Base-by-base conservation (phyloP, 2,329 filamentous ascomycete species). In the Colletotrichum neosansevieriae region DNA sequence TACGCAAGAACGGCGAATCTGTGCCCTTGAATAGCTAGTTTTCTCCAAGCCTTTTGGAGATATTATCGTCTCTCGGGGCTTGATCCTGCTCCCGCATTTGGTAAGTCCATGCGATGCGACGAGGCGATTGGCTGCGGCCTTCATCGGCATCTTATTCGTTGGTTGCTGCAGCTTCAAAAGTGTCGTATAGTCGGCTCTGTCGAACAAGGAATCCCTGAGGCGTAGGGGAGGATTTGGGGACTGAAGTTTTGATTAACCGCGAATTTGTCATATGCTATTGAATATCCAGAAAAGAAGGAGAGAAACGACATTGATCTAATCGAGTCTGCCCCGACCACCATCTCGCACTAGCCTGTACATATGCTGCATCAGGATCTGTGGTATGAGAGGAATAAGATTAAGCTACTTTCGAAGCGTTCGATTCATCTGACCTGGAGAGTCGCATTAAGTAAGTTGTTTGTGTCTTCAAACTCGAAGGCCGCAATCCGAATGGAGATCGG, bases 101-200 rank as follows among this genome's bases (percentile, higher is more conserved):
- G 66, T 19, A 68, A 32, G 61, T 68, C 66, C 54, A 68, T 66
- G 66, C 66, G 66, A 40, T 59, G 17, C 13, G 21, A 24, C 13
- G 3, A 15, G 29, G 17, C 19, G 15, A 68, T 51, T 68, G 61
- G 61, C 36, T 50, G 34, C 47, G 60, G 40, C 54, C 54, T 36
- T 5, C 11, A 15, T 60, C 66, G 42, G 54, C 21, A 34, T 32
- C 7, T 21, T 38, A 13, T 29, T 4, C 12, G 12, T 45, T 42
- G 13, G 19, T 12, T 49, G 4, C 36, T 17, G 24, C 62, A 29
- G 56, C 29, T 12, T 17, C 47, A 19, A 24, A 17, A 49, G 34
- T 10, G 19, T 5, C 15, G 34, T 19, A 24, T 34, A 58, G 40
- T 11, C 29, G 53, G 10, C 21, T 7, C 0, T 6, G 2, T 19